Base-by-base conservation (phyloP, 192 early-diverging fungal species). In the Bifiguratus adelaidae region DNA sequence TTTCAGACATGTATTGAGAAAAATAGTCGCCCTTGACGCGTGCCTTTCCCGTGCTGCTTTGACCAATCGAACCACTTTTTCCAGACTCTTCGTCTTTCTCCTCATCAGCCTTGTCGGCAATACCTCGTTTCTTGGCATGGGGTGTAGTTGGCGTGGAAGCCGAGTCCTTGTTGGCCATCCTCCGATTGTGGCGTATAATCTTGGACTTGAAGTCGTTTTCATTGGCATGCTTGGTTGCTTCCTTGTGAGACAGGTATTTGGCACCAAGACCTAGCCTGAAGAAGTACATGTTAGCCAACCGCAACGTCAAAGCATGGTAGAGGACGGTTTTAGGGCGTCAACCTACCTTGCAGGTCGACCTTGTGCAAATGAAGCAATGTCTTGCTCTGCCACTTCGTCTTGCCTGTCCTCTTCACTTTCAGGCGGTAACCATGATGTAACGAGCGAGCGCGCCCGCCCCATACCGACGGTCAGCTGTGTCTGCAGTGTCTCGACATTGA, bases 391-490 rank as follows among this genome's bases (percentile, higher is more conserved):
- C 6, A 20, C 56, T 16, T 62, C 41, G 15, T 61, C 64, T 5
- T 70, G 61, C 7, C 68, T 58, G 3, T 60, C 55, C 22, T 63
- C 60, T 32, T 63, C 60, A 23, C 54, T 54, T 30, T 26, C 30
- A 2, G 52, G 50, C 11, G 61, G 60, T 3, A 75, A 57, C 72
- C 72, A 75, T 2, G 72, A 75, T 34, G 63, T 27, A 34, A 75
- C 63, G 3, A 65, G 57, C 11, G 56, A 54, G 2, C 65, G 52
- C 11, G 72, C 65, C 1, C 63, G 37, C 4, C 62, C 61, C 26
- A 75, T 60, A 3, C 68, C 70, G 32, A 65, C 62, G 49, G 70
- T 68, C n/a, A 75, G 63, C 44, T 75, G 68, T 2, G 72, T 75
- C 44, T 68, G 53, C 25, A 75, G 41, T 20, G 58, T 48, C n/a